Evolutionary conservation across 345 rosid genomes (phyloP).

Genomic region (Lumnitzera racemosa): DNA sequence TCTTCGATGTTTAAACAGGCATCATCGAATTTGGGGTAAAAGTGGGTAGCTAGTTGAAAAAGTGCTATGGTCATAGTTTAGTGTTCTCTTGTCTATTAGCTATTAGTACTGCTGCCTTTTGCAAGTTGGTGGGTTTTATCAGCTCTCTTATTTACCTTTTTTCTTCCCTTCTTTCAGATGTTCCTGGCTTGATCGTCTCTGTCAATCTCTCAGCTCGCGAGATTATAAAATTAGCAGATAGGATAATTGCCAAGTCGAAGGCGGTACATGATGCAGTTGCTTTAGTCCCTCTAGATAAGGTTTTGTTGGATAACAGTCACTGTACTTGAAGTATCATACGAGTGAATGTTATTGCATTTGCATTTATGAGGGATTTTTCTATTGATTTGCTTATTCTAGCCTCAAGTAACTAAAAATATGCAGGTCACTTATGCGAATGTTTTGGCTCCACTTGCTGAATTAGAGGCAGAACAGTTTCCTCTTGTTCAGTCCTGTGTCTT

Average conservation of each 20-base stretch:
- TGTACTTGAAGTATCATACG: background rate
- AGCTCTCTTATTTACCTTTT: background rate
- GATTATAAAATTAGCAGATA: slow-evolving; percentile 61
- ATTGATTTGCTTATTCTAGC: background rate
- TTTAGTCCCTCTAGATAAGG: slow-evolving; percentile 77
- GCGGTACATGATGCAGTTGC: slow-evolving; percentile 68
- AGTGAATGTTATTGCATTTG: background rate
- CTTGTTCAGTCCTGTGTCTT: slow-evolving; percentile 68
- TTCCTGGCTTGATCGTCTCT: slow-evolving; percentile 54
- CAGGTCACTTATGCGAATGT: slow-evolving; percentile 73
- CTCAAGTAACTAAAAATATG: slow-evolving; percentile 14
- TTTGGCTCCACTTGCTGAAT: slow-evolving; percentile 59
- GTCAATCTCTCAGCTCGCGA: slow-evolving; percentile 61
- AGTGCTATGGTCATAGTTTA: too few species aligned
- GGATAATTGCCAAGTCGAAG: slow-evolving; percentile 54
- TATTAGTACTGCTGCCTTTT: too few species aligned
- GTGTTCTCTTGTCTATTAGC: too few species aligned
- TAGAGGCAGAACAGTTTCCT: slow-evolving; percentile 67
- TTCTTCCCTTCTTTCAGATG: slow-evolving; percentile 36
- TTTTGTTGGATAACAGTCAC: slow-evolving; percentile 7
- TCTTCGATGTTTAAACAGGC: too few species aligned
- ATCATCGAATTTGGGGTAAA: too few species aligned
- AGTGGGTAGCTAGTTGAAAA: too few species aligned
- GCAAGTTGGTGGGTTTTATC: background rate
- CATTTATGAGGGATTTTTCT: background rate